Base-by-base conservation (phyloP, 768 basidiomycete species). In the Suillus subalutaceus region DNA sequence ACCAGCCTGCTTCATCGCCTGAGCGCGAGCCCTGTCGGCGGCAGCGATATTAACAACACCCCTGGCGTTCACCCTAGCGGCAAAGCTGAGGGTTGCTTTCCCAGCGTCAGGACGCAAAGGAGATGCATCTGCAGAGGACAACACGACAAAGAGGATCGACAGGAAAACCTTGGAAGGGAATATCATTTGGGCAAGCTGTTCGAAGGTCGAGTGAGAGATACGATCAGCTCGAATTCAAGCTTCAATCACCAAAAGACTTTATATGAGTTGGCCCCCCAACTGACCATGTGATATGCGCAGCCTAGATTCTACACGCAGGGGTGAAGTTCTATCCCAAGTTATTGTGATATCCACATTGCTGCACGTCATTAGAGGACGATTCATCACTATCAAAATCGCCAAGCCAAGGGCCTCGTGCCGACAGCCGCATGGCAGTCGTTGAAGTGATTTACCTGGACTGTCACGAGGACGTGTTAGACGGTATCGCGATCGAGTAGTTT, bases 11-110 rank as follows among this genome's bases (percentile, higher is more conserved):
- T 44, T 66, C 66, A 72, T 57, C 16, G 56, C 46, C 41, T 68
- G 66, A 20, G 61, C 69, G 23, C 74, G 73, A 57, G 69, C 70
- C 15, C 70, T 68, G 66, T 74, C 75, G 35, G 35, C 67, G 1
- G 68, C 68, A 20, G 61, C 68, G 35, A 75, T 12, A 50, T 38
- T 70, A 8, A 58, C 23, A 23, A 30, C 41, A n/a, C 68, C 70
- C 7, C 52, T 48, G 4, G 13, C 53, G 7, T 69, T 75, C 40
- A 73, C 26, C 18, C 23, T 66, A 13, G 66, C 64, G 26, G 64
- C 44, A 26, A 76, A 65, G 40, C 16, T 23, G 56, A 75, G 70
- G 12, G 68, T 62, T 38, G 57, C 37, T 66, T 64, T 70, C 56
- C 63, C 61, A 18, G 38, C 50, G 10, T 20, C 26, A 56, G 58